Conservation (phyloP, 225 moss, liverwort and hornwort genomes). For the Physcomitrium patens region DNA sequence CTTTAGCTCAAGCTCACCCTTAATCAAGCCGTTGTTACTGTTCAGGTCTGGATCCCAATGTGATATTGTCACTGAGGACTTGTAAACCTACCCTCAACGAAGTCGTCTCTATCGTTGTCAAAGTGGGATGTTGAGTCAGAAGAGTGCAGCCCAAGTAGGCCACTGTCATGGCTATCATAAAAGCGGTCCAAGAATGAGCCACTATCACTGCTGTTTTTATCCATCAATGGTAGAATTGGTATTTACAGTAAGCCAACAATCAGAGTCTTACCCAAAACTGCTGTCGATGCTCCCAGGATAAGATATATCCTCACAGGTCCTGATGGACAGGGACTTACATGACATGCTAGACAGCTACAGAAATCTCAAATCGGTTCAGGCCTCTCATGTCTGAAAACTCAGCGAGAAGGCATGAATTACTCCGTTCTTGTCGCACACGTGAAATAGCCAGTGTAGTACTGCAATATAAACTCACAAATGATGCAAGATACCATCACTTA, state of each 20-base stretch:
- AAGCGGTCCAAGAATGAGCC: constrained; percentile 27
- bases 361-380: neutral
- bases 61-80: neutral
- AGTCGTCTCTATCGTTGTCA: constrained; percentile 31
- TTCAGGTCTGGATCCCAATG: neutral
- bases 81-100: constrained; percentile 26
- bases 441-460: constrained; percentile 36
- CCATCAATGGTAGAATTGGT: constrained; percentile 10
- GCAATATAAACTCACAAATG: constrained; percentile 25
- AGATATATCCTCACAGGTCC: neutral
- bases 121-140: constrained; percentile 28
- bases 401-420: constrained; percentile 31
- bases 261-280: constrained; percentile 9
- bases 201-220: constrained; percentile 32
- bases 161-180: constrained; percentile 40
- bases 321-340: neutral
- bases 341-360: constrained; percentile 9
- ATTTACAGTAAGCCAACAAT: constrained; percentile 5
- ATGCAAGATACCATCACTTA: neutral
- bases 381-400: constrained; percentile 40
- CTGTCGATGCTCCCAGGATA: neutral
- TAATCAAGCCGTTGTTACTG: constrained; percentile 14
- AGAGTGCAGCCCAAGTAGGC: constrained; percentile 26
- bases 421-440: constrained; percentile 40
- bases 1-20: constrained; percentile 1